Conservation (phyloP, 164 flowering plant genomes). For the Macadamia integrifolia region DNA sequence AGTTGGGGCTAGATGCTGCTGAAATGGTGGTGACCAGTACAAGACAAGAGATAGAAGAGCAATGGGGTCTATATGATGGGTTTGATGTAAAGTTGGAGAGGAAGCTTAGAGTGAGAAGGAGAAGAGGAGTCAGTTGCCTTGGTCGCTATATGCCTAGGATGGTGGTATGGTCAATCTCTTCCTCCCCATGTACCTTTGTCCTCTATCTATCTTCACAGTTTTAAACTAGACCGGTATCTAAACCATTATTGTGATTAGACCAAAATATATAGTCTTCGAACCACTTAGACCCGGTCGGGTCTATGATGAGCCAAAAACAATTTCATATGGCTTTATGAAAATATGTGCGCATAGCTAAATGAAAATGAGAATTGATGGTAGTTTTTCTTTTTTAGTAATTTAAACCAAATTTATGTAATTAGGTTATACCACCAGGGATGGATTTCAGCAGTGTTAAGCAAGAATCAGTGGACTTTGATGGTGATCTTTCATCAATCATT, state of each 20-base stretch:
- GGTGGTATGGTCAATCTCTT: slow-evolving; percentile 47
- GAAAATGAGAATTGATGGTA: too few species aligned
- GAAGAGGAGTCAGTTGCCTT: slow-evolving; percentile 74
- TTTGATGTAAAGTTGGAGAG: slow-evolving; percentile 78
- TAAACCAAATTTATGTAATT: not conserved
- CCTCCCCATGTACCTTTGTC: not conserved
- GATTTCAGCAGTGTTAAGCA: slow-evolving; percentile 68
- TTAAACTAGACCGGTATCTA: too few species aligned
- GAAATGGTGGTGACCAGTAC: slow-evolving; percentile 92
- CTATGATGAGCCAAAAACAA: too few species aligned
- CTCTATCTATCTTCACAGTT: too few species aligned
- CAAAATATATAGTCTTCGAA: too few species aligned
- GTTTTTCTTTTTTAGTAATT: not conserved
- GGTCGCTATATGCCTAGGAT: slow-evolving; percentile 84
- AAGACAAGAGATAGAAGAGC: slow-evolving; percentile 87
- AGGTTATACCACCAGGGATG: slow-evolving; percentile 94
- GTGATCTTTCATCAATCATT: slow-evolving; percentile 51
- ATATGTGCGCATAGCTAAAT: too few species aligned
- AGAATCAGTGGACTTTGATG: slow-evolving; percentile 52
- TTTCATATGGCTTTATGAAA: too few species aligned
- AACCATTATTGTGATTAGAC: too few species aligned
- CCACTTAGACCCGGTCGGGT: too few species aligned
- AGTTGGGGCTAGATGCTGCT: slow-evolving; percentile 68
- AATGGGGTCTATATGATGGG: slow-evolving; percentile 87
- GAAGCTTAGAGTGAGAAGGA: slow-evolving; percentile 59